Conservation (phyloP, 768 basidiomycete species). For the Rickenella mellea region DNA sequence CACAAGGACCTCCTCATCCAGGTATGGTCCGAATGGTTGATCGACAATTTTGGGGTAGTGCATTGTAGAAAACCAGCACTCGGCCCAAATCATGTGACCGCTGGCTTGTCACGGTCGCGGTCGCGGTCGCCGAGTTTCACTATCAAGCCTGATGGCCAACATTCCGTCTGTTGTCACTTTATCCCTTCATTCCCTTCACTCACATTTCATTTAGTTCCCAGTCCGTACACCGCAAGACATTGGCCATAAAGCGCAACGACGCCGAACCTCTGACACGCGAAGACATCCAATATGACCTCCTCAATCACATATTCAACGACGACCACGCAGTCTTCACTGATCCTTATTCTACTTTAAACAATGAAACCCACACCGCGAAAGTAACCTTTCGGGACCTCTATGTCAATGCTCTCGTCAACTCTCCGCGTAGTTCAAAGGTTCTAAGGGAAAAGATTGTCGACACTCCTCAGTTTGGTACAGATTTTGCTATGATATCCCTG, state of each 20-base stretch:
- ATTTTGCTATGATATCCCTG: constrained; percentile 75
- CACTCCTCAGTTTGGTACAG: constrained; percentile 65
- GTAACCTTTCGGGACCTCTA: constrained; percentile 80
- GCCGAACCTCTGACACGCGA: constrained; percentile 75
- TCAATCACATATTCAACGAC: constrained; percentile 72
- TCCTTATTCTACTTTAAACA: constrained; percentile 7
- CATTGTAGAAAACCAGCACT: no score
- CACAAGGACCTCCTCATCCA: no score
- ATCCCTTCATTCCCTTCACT: no score
- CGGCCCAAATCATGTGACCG: no score
- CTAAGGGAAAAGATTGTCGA: constrained; percentile 84
- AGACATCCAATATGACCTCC: constrained; percentile 82
- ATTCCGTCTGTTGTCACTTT: no score
- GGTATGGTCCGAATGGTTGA: no score
- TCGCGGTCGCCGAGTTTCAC: no score
- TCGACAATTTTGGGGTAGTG: no score
- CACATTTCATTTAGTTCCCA: no score
- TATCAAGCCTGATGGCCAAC: no score
- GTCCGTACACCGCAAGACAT: constrained; percentile 40
- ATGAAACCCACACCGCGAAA: constrained; percentile 22
- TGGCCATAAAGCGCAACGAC: constrained; percentile 76
- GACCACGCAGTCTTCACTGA: constrained; percentile 60
- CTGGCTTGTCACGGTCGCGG: no score
- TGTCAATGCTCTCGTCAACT: constrained; percentile 70
- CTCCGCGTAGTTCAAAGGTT: constrained; percentile 78